phyloP scores from a whole-genome alignment of 2,329 filamentous ascomycete species.

The Cladophialophora exuberans region DNA sequence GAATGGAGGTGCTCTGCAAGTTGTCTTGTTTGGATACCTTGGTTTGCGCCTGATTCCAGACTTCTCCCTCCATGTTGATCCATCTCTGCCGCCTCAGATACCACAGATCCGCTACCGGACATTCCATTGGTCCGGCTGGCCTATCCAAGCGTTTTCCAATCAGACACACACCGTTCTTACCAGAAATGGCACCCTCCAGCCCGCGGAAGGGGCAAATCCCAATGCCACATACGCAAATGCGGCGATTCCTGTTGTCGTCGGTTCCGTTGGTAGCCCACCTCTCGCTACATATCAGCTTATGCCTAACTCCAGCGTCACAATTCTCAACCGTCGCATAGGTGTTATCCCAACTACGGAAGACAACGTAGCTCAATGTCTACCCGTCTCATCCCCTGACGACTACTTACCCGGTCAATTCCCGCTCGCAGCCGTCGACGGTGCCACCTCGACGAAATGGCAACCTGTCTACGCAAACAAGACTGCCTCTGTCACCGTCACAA shows the following conservation, averaged over 20 bases:
- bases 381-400: constrained; percentile 51
- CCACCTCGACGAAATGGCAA: constrained; percentile 69
- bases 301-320: constrained; percentile 54
- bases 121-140: constrained; percentile 69
- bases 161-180: constrained; percentile 66
- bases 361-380: constrained; percentile 68
- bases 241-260: constrained; percentile 63
- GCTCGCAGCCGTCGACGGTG: constrained; percentile 67
- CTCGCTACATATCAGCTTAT: constrained; percentile 51
- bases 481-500: constrained; percentile 60
- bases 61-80: constrained; percentile 61
- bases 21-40: constrained; percentile 69
- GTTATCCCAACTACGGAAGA: constrained; percentile 57
- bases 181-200: constrained; percentile 49
- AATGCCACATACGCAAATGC: constrained; percentile 57
- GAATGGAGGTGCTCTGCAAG: constrained; percentile 69
- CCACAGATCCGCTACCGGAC: constrained; percentile 62
- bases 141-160: constrained; percentile 64
- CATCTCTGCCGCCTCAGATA: constrained; percentile 68
- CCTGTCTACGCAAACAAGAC: constrained; percentile 55
- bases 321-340: constrained; percentile 63
- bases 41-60: constrained; percentile 65
- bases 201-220: constrained; percentile 52
- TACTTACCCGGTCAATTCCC: constrained; percentile 71
- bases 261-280: constrained; percentile 43